Conservation (phyloP, 2,329 filamentous ascomycete species). For the Cytospora chrysosperma region DNA sequence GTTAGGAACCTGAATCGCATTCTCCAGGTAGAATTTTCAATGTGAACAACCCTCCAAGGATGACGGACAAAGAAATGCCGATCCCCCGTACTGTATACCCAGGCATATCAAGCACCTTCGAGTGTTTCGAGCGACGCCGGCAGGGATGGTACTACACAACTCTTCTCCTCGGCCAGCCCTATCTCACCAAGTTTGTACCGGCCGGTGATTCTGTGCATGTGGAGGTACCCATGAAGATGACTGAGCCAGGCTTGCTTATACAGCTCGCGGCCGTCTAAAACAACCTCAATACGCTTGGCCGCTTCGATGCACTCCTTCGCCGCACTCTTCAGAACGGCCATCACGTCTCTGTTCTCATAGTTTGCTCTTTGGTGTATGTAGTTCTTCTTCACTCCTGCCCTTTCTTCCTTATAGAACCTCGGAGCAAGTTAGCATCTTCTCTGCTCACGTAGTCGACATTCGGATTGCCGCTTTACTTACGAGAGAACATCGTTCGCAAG, state of each 20-base stretch:
- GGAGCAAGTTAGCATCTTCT: background rate
- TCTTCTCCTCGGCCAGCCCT: constrained; percentile 2
- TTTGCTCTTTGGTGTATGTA: constrained; percentile 7
- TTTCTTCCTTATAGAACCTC: constrained; percentile 13
- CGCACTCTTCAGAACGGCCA: background rate
- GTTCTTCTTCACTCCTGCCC: background rate
- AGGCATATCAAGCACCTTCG: background rate
- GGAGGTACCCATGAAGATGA: constrained; percentile 5
- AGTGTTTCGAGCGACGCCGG: background rate
- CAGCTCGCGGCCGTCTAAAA: background rate
- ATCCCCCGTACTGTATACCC: background rate
- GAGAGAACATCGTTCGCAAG: constrained; percentile 7
- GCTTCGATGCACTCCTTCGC: constrained; percentile 4
- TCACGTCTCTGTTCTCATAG: constrained; percentile 7
- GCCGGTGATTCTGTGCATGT: constrained; percentile 5
- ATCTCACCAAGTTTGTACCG: constrained; percentile 2
- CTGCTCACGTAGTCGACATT: background rate
- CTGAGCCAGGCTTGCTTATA: constrained; percentile 3
- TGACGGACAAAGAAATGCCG: background rate
- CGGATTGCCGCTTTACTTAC: background rate
- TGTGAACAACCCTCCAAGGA: too few relatives aligned
- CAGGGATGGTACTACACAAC: background rate
- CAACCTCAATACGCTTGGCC: background rate
- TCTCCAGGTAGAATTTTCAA: too few relatives aligned
- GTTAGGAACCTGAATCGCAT: too few relatives aligned